Percentiles rank a stretch among this genome's conserved stretches.
Conservation (phyloP, 2,329 filamentous ascomycete species). For the Fusarium tricinctum region DNA sequence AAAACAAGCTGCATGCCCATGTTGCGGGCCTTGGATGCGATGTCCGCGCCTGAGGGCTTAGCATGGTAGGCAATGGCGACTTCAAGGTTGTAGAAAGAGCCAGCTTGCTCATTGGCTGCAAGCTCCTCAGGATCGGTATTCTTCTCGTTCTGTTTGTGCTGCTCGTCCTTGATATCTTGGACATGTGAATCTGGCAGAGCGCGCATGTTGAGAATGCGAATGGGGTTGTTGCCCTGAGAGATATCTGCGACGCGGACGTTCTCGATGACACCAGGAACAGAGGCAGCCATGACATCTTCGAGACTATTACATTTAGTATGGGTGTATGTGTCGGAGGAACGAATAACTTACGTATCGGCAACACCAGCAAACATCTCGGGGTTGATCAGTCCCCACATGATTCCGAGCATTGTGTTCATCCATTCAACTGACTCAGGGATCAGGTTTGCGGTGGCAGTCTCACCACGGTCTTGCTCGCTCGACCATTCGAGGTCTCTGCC, state of each 20-base stretch:
- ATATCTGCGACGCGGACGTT: constrained; percentile 96
- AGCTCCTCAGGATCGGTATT: constrained; percentile 88
- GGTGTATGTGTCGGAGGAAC: rapidly evolving
- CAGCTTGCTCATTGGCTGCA: constrained; percentile 89
- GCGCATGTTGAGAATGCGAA: constrained; percentile 88
- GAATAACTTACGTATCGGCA: constrained; percentile 77
- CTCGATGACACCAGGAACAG: constrained; percentile 90
- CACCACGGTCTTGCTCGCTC: constrained; percentile 85
- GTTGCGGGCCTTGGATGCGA: constrained; percentile 87
- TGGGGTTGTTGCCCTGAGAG: constrained; percentile 90
- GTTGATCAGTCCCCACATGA: constrained; percentile 93
- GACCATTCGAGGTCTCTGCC: constrained; percentile 90
- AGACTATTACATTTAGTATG: constrained; percentile 50
- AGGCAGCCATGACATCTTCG: constrained; percentile 94
- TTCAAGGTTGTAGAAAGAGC: constrained; percentile 93
- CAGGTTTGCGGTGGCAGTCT: constrained; percentile 88
- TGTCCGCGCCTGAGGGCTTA: constrained; percentile 76
- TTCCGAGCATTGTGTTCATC: constrained; percentile 90
- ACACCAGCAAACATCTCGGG: constrained; percentile 94
- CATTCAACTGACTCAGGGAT: constrained; percentile 95
- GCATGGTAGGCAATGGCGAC: constrained; percentile 93
- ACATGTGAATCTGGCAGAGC: constrained; percentile 85
- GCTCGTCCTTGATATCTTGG: constrained; percentile 83
- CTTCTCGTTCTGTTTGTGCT: constrained; percentile 82
- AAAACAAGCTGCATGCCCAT: constrained; percentile 98